Evolutionary conservation across 202 grass and related monocot genomes (phyloP).

Genomic region (Brachypodium distachyon): DNA sequence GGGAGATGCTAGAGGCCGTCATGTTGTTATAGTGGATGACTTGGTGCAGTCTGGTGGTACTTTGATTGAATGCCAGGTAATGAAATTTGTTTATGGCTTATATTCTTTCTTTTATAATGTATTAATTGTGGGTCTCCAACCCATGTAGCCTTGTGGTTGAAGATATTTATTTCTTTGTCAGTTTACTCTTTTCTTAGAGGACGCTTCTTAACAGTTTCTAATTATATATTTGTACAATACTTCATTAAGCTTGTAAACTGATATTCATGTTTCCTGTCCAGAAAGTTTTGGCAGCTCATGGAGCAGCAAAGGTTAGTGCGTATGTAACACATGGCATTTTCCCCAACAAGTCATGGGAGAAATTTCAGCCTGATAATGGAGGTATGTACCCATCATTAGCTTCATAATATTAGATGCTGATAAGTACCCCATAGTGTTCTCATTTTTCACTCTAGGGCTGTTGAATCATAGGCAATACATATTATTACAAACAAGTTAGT

Average conservation of each 20-base stretch:
- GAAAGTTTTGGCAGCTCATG: slow-evolving; percentile 93
- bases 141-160: neutral
- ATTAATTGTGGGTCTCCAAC: slow-evolving; percentile 5
- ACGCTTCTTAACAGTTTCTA: neutral
- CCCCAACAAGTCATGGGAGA: slow-evolving; percentile 78
- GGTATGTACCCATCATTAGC: slow-evolving; percentile 28
- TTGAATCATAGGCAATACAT: neutral
- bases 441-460: neutral
- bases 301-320: slow-evolving; percentile 92
- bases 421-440: neutral
- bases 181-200: neutral
- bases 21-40: slow-evolving; percentile 97
- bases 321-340: slow-evolving; percentile 97
- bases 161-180: neutral
- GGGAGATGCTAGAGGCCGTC: slow-evolving; percentile 76
- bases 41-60: slow-evolving; percentile 95
- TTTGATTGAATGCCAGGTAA: slow-evolving; percentile 94
- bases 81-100: neutral
- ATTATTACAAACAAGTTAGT: neutral
- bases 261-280: slow-evolving; percentile 24
- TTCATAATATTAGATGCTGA: slow-evolving; percentile 17
- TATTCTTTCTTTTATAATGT: neutral
- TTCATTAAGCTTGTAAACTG: slow-evolving; percentile 15
- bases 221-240: slow-evolving; percentile 16
- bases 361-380: slow-evolving; percentile 79